phyloP scores from a whole-genome alignment of 148 eudicot species.

The Mesembryanthemum crystallinum region DNA sequence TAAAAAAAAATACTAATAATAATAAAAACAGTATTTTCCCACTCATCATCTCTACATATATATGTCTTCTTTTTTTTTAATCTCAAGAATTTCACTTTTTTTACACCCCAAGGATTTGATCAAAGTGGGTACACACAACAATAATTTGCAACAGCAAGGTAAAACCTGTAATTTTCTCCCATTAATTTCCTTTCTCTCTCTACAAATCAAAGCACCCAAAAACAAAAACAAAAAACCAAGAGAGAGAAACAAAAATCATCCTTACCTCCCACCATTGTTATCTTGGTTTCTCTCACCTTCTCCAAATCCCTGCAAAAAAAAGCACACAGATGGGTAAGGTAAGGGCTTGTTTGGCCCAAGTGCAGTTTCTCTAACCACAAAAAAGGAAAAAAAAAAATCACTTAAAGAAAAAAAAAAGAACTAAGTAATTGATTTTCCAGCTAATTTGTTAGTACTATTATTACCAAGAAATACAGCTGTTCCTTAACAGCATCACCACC shows the following conservation, averaged over 20 bases:
- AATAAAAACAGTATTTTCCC: conserved; percentile 27
- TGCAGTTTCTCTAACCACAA: conserved; percentile 4
- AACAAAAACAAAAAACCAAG: background rate
- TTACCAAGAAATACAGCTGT: background rate
- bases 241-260: background rate
- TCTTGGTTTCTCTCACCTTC: conserved; percentile 10
- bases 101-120: conserved; percentile 1
- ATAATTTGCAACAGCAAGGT: background rate
- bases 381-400: background rate
- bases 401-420: too few relatives aligned
- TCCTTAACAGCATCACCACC: too few relatives aligned
- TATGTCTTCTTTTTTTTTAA: background rate
- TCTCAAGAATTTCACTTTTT: background rate
- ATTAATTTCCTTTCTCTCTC: conserved; percentile 8
- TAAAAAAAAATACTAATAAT: background rate
- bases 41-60: conserved; percentile 17
- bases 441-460: too few relatives aligned
- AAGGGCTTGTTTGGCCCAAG: conserved; percentile 5
- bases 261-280: conserved; percentile 23
- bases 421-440: background rate
- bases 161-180: background rate
- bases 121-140: conserved; percentile 13
- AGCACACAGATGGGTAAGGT: background rate
- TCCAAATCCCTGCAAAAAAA: background rate
- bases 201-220: background rate